phyloP scores from a whole-genome alignment of 2,329 filamentous ascomycete genomes.

The Nemania sp. region DNA sequence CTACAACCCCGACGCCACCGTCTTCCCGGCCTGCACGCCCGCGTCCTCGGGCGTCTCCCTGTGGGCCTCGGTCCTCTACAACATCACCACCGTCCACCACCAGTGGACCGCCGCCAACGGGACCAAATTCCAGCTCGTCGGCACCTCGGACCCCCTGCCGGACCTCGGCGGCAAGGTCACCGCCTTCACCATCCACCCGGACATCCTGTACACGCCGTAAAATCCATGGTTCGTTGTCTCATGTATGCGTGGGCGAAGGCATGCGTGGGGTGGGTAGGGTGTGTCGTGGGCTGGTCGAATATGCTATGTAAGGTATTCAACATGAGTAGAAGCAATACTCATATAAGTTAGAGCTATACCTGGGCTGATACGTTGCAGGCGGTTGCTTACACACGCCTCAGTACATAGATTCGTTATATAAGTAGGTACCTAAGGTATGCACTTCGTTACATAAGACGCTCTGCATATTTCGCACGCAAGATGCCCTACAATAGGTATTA shows the following conservation, averaged over 20 bases:
- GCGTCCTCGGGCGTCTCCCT: neutral
- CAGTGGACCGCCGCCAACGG: neutral
- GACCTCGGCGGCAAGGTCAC: neutral
- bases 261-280: neutral
- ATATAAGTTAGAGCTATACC: too few relatives aligned
- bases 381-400: too few relatives aligned
- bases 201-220: conserved; percentile 3
- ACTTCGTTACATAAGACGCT: too few relatives aligned
- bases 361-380: too few relatives aligned
- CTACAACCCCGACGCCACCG: conserved; percentile 2
- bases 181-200: neutral
- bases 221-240: neutral
- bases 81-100: conserved; percentile 1
- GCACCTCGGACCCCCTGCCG: conserved; percentile 1
- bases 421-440: too few relatives aligned
- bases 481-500: too few relatives aligned
- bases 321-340: too few relatives aligned
- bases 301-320: too few relatives aligned
- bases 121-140: conserved; percentile 1
- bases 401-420: too few relatives aligned
- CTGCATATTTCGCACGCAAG: too few relatives aligned
- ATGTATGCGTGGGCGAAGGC: neutral
- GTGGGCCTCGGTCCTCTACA: neutral
- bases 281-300: too few relatives aligned
- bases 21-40: neutral